Conservation (phyloP, 202 grass and related monocot genomes). For the Dendrocalamus latiflorus region DNA sequence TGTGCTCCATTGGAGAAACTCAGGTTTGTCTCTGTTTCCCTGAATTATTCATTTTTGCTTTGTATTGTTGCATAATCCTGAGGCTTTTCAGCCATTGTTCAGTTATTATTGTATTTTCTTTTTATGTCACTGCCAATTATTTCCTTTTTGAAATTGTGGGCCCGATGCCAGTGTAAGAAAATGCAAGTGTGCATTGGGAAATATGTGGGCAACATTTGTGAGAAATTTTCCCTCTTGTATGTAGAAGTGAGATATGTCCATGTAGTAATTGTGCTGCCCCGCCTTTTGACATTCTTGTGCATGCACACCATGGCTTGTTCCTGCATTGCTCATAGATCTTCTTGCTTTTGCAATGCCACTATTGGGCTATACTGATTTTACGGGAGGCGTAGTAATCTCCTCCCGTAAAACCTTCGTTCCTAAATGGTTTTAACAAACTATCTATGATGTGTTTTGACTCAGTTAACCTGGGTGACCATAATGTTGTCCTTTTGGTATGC, state of each 20-base stretch:
- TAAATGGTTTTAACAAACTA: neutral
- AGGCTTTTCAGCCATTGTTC: neutral
- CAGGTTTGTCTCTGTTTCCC: conserved; percentile 39
- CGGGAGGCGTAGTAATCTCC: neutral
- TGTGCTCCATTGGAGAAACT: conserved; percentile 63
- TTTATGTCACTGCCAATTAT: neutral
- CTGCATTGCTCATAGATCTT: neutral
- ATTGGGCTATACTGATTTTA: neutral
- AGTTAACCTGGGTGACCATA: neutral
- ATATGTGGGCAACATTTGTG: neutral
- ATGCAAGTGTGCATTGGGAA: neutral
- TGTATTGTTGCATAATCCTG: neutral
- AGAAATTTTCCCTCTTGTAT: neutral
- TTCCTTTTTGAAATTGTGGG: neutral
- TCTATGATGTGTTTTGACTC: neutral
- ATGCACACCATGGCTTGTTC: neutral
- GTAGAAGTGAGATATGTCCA: neutral
- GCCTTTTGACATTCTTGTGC: neutral
- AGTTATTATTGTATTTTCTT: neutral
- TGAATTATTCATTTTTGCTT: neutral
- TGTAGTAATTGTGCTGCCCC: neutral
- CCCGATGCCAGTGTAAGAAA: neutral
- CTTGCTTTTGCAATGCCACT: neutral
- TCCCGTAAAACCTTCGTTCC: neutral
- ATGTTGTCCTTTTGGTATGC: neutral